phyloP scores from a whole-genome alignment of 2,329 filamentous ascomycete species.

The Fusarium clavum region DNA sequence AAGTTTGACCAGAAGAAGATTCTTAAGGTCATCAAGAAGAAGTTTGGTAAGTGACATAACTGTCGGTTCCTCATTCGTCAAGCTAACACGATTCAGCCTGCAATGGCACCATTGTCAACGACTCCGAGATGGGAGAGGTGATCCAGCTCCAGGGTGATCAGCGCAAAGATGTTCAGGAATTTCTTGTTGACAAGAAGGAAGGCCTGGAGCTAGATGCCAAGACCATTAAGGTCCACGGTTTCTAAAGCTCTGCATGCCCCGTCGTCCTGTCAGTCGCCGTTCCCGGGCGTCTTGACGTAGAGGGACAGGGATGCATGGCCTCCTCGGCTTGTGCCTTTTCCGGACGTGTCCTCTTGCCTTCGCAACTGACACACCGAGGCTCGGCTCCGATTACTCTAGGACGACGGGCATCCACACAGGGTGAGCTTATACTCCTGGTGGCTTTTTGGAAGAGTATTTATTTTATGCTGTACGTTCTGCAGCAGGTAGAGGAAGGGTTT shows the following conservation, averaged over 20 bases:
- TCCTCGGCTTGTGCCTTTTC: conserved; percentile 47
- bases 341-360: conserved; percentile 42
- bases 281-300: conserved; percentile 49
- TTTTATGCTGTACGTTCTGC: conserved; percentile 39
- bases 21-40: conserved; percentile 99
- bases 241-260: conserved; percentile 57
- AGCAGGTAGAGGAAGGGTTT: conserved; percentile 17
- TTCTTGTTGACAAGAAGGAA: conserved; percentile 95
- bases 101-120: conserved; percentile 99
- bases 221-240: conserved; percentile 88
- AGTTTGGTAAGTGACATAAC: conserved; percentile 78
- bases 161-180: conserved; percentile 98
- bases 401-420: conserved; percentile 49
- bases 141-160: conserved; percentile 99
- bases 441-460: conserved; percentile 47
- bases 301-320: conserved; percentile 50
- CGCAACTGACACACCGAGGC: conserved; percentile 47
- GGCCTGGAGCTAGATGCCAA: conserved; percentile 94
- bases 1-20: conserved; percentile 99
- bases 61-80: background rate
- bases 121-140: conserved; percentile 98
- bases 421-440: conserved; percentile 44
- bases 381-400: conserved; percentile 50
- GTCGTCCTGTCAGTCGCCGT: conserved; percentile 54
- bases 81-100: conserved; percentile 70